Evolutionary conservation across 2,329 filamentous ascomycete genomes (phyloP).

Genomic region (Cladosporium velox): DNA sequence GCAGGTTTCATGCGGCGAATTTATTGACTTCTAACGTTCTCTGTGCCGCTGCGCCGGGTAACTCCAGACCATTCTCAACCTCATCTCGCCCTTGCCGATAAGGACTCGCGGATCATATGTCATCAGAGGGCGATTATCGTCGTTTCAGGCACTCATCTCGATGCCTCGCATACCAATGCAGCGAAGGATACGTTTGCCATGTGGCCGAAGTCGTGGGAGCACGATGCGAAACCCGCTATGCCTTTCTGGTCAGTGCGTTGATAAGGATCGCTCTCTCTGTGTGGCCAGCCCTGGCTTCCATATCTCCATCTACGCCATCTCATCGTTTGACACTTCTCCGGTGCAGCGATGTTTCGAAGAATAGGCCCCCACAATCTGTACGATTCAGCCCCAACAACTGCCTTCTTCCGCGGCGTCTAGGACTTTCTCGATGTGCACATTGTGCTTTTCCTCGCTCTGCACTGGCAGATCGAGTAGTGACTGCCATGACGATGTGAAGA

Average conservation of each 20-base stretch:
- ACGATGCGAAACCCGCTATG: constrained; percentile 5
- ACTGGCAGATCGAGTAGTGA: constrained; percentile 4
- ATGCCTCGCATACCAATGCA: constrained; percentile 8
- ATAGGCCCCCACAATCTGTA: constrained; percentile 1
- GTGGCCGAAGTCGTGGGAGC: not conserved
- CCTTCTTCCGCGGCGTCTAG: constrained; percentile 16
- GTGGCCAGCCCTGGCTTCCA: constrained; percentile 12
- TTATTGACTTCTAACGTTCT: not conserved
- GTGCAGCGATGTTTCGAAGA: not conserved
- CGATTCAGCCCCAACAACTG: constrained; percentile 2
- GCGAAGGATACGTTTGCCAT: not conserved
- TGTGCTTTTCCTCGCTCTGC: constrained; percentile 12
- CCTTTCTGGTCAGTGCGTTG: constrained; percentile 17
- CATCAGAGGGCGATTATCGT: not conserved
- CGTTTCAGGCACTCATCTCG: not conserved
- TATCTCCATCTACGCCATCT: constrained; percentile 9
- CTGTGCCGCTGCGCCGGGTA: not conserved
- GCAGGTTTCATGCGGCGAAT: not conserved
- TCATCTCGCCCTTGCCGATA: constrained; percentile 20
- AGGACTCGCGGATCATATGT: constrained; percentile 8
- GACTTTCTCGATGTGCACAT: not conserved
- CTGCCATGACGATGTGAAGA: not conserved
- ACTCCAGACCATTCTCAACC: constrained; percentile 15
- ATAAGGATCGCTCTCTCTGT: constrained; percentile 18
- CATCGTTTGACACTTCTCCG: not conserved